Conservation (phyloP, 257 asterid genomes). For the Leptodermis oblonga region DNA sequence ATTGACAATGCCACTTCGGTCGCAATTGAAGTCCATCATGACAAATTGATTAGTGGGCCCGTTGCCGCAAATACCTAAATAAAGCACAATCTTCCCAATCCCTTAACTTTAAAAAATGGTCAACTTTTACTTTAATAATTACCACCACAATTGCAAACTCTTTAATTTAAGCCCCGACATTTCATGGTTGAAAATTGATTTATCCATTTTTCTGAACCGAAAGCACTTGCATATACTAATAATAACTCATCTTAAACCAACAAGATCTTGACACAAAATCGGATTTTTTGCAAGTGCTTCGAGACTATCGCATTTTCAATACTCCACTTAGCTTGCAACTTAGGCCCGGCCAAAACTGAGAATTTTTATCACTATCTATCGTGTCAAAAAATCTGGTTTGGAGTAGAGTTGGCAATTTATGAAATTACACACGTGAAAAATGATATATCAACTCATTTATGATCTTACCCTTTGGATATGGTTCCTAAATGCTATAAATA, state of each 20-base stretch:
- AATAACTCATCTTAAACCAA: not conserved
- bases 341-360: not conserved
- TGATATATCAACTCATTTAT: too few relatives aligned
- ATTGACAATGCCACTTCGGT: too few relatives aligned
- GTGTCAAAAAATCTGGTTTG: not conserved
- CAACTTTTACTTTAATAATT: not conserved
- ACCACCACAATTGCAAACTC: not conserved
- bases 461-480: not conserved
- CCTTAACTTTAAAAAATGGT: not conserved
- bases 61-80: too few relatives aligned
- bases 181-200: not conserved
- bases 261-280: not conserved
- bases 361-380: not conserved
- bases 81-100: too few relatives aligned
- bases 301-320: not conserved
- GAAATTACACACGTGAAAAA: too few relatives aligned
- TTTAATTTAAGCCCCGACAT: constrained; percentile 1
- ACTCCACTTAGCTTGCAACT: not conserved
- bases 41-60: too few relatives aligned
- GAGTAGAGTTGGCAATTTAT: too few relatives aligned
- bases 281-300: constrained; percentile 6
- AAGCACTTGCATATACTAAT: constrained; percentile 1
- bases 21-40: too few relatives aligned
- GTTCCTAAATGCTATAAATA: not conserved
- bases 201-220: constrained; percentile 3